Conservation (phyloP, 495 filamentous ascomycete species). For the Trypethelium eluteriae region DNA sequence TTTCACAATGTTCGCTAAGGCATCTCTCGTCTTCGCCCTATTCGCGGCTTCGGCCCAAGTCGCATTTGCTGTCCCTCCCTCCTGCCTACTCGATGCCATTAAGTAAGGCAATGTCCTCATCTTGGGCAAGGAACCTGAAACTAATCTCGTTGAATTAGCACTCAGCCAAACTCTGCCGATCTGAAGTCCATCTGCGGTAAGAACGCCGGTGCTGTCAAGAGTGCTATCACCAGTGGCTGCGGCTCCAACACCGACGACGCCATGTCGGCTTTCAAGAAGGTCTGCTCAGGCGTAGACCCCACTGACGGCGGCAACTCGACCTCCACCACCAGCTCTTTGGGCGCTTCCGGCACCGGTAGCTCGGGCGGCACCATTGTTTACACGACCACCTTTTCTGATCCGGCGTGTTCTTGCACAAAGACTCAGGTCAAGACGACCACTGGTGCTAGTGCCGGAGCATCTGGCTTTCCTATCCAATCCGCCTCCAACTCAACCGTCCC, state of each 20-base stretch:
- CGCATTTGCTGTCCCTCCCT: not conserved
- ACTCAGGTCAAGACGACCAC: not conserved
- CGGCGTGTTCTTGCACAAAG: not conserved
- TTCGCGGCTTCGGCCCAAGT: constrained; percentile 6
- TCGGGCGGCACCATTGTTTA: not conserved
- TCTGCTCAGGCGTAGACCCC: not conserved
- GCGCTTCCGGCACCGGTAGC: not conserved
- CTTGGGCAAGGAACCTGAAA: not conserved
- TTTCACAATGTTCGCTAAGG: constrained; percentile 5
- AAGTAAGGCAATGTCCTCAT: not conserved
- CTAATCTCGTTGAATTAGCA: not conserved
- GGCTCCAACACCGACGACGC: not conserved
- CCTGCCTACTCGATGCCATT: constrained; percentile 4
- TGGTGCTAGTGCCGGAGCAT: not conserved
- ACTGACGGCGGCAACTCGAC: not conserved
- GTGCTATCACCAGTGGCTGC: constrained; percentile 1
- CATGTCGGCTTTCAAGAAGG: constrained; percentile 4
- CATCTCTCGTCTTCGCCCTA: constrained; percentile 2
- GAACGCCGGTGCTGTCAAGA: constrained; percentile 3
- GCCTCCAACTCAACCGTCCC: not conserved
- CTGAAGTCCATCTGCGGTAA: constrained; percentile 8
- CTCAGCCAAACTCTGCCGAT: not conserved
- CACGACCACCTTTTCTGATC: not conserved
- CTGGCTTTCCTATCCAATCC: not conserved
- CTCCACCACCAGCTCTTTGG: not conserved